phyloP scores from a whole-genome alignment of 1,139 yeast species.

The Yamadazyma songkhlaensis region DNA sequence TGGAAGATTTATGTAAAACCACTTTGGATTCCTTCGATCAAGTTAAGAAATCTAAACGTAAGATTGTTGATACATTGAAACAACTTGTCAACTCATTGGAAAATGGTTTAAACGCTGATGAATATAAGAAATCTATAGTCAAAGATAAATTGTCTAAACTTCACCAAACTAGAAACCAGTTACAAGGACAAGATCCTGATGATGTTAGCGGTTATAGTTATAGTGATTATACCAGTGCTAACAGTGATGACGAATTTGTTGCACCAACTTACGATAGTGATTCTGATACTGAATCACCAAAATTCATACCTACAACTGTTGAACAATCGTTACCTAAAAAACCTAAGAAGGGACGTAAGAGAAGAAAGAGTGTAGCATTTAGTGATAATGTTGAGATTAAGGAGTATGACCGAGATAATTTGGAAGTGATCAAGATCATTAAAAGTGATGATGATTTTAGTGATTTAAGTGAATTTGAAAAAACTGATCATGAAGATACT shows the following conservation, averaged over 20 bases:
- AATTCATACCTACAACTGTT: background rate
- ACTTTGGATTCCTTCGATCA: constrained; percentile 36
- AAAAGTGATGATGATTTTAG: constrained; percentile 19
- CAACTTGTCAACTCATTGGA: constrained; percentile 38
- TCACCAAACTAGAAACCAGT: constrained; percentile 41
- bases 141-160: constrained; percentile 36
- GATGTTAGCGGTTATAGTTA: constrained; percentile 5
- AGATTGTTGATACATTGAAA: constrained; percentile 41
- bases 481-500: constrained; percentile 16
- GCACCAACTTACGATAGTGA: constrained; percentile 15
- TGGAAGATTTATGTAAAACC: constrained; percentile 41
- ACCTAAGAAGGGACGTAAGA: constrained; percentile 18
- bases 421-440: constrained; percentile 21
- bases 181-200: constrained; percentile 31
- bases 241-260: constrained; percentile 9
- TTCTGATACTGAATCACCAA: constrained; percentile 13
- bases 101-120: constrained; percentile 46
- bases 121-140: constrained; percentile 40
- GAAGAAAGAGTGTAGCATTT: constrained; percentile 41
- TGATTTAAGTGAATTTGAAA: constrained; percentile 12
- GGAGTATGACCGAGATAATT: constrained; percentile 40
- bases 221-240: constrained; percentile 9
- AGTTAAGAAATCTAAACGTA: constrained; percentile 36
- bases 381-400: constrained; percentile 46
- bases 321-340: constrained; percentile 19